Base-by-base conservation (phyloP, 768 basidiomycete genomes). In the Amanita phalloides region DNA sequence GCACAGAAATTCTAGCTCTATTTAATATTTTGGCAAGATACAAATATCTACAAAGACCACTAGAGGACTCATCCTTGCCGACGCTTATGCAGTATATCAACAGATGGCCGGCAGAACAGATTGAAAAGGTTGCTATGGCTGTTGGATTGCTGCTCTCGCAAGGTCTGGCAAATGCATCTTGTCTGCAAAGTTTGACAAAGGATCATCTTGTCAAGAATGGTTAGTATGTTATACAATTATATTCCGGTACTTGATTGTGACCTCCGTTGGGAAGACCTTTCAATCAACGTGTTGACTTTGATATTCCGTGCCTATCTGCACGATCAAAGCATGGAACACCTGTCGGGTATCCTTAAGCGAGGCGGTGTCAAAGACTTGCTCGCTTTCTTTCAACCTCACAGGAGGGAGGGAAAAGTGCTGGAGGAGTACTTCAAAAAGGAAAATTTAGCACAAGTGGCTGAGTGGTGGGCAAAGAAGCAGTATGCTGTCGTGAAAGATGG, bases 31-130 rank as follows among this genome's bases (percentile, higher is more conserved):
- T 35, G 33, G 53, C 45, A 62, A 95, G 93, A 71, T 98, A 97
- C 78, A 97, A 97, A 70, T 99, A 98, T 77, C 89, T 99, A 60
- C 95, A 97, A 69, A 92, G 86, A 68, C 92, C 95, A 41, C 82
- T 99, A 45, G 95, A 97, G 68, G 86, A 83, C 65, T 53, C 53
- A 10, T 41, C 53, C 3, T 21, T 53, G 28, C 53, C 46, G 3
- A 53, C 47, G 14, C 53, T 48, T 21, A 23, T 99, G 54, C 93
- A 97, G 68, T 91, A 92, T 62, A 81, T 85, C 64, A 81, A 90
- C 62, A 86, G 86, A 62, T 97, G 92, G 91, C 67, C 82, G 2
- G 64, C 77, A 4, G 74, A 71, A 13, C 82, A 89, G 70, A 80
- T 83, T 55, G 85, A 91, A 63, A 95, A 93, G 70, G 73, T 98